A percentile compares a stretch with the other conserved stretches of the same genome.
Conservation (phyloP, 2,329 filamentous ascomycete species). For the Alternaria conjuncta region DNA sequence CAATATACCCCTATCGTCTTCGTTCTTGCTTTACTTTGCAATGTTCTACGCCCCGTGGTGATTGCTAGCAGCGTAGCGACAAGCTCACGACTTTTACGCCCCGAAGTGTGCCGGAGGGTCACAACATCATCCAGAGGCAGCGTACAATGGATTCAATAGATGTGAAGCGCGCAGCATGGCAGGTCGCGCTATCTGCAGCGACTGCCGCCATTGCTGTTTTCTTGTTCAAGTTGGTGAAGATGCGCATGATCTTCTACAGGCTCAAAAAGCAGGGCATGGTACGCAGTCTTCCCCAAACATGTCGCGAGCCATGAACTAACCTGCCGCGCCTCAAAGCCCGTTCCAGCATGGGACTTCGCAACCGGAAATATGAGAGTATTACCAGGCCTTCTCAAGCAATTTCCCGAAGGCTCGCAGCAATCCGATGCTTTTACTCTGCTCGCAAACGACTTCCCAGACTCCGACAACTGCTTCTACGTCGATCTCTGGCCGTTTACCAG, state of each 20-base stretch:
- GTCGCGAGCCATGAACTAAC: neutral
- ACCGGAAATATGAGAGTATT: conserved; percentile 14
- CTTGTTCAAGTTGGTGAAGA: conserved; percentile 7
- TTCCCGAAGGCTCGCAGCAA: conserved; percentile 16
- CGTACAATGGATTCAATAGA: neutral
- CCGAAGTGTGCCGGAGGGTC: neutral
- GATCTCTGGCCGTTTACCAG: conserved; percentile 26
- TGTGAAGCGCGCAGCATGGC: neutral
- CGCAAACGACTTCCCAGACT: conserved; percentile 7
- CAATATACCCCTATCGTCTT: neutral
- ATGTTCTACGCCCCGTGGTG: neutral
- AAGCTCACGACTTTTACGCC: neutral
- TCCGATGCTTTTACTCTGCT: conserved; percentile 11
- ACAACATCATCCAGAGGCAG: neutral
- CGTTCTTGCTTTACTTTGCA: neutral
- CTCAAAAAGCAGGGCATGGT: conserved; percentile 17
- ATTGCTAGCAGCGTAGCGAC: neutral
- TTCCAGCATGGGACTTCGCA: conserved; percentile 19
- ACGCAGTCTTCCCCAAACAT: neutral
- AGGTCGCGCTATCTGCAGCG: neutral
- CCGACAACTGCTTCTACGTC: conserved; percentile 11
- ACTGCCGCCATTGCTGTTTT: conserved; percentile 1
- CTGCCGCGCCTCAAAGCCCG: conserved; percentile 2
- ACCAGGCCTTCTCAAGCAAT: conserved; percentile 1
- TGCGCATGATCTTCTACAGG: conserved; percentile 14